phyloP scores from a whole-genome alignment of 768 basidiomycete genomes.

The Amanita muscaria region DNA sequence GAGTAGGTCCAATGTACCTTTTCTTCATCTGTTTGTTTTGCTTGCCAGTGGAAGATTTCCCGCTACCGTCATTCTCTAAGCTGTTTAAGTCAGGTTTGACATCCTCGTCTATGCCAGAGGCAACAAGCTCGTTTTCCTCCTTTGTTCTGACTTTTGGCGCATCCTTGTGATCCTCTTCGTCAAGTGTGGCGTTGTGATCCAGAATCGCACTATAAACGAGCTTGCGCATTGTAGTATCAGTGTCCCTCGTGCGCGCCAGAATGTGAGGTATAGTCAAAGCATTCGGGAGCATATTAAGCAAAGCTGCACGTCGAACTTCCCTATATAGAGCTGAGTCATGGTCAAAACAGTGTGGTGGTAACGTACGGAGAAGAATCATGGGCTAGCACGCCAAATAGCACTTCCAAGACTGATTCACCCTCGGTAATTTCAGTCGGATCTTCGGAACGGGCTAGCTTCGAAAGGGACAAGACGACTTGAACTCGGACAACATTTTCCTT shows the following conservation, averaged over 20 bases:
- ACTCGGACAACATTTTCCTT: constrained; percentile 71
- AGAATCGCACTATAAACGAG: constrained; percentile 60
- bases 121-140: constrained; percentile 2
- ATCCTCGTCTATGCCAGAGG: neutral
- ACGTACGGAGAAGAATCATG: constrained; percentile 74
- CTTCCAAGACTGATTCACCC: constrained; percentile 46
- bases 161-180: constrained; percentile 14
- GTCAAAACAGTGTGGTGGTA: neutral
- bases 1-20: constrained; percentile 39
- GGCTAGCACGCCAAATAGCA: constrained; percentile 58
- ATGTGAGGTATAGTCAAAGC: constrained; percentile 51
- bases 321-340: constrained; percentile 26
- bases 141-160: constrained; percentile 2
- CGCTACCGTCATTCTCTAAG: neutral
- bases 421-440: constrained; percentile 44
- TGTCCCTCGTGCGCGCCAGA: constrained; percentile 71
- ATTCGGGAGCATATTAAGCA: constrained; percentile 61
- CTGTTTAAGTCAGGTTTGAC: neutral
- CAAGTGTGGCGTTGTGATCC: constrained; percentile 26
- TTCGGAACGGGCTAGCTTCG: constrained; percentile 68
- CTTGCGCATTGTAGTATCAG: constrained; percentile 66
- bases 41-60: neutral
- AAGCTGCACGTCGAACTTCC: constrained; percentile 77
- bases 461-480: constrained; percentile 73
- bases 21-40: neutral